Conservation (phyloP, 495 filamentous ascomycete genomes). For the Penicillium longicatenatum region DNA sequence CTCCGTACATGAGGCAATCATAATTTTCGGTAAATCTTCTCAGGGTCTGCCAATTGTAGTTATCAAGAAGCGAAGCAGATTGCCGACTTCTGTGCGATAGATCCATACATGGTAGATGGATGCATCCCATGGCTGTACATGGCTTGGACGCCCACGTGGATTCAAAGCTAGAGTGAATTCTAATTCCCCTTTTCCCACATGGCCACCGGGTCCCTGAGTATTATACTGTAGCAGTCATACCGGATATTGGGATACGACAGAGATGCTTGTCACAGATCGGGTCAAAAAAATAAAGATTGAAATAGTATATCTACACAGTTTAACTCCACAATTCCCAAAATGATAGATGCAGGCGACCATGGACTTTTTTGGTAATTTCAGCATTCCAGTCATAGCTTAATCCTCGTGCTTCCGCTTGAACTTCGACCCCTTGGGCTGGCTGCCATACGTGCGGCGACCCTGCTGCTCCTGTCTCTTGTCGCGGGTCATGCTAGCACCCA, state of each 20-base stretch:
- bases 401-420: conserved; percentile 50
- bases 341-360: conserved; percentile 31
- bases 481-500: conserved; percentile 83
- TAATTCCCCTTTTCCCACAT: background rate
- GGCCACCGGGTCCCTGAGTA: background rate
- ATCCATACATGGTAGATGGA: background rate
- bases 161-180: background rate
- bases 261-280: background rate
- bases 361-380: conserved; percentile 14
- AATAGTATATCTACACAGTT: conserved; percentile 35
- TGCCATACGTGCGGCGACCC: conserved; percentile 79
- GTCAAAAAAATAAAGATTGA: conserved; percentile 21
- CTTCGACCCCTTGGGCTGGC: conserved; percentile 55
- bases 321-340: conserved; percentile 29
- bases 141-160: background rate
- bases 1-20: conserved; percentile 10
- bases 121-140: too few species aligned
- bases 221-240: background rate
- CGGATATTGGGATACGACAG: background rate
- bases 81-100: background rate
- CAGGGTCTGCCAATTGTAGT: background rate
- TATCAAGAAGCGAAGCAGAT: background rate
- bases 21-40: background rate
- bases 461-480: conserved; percentile 79
- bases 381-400: conserved; percentile 24